phyloP scores from a whole-genome alignment of 352 stramenopile genomes.

The Peronospora destructor region DNA sequence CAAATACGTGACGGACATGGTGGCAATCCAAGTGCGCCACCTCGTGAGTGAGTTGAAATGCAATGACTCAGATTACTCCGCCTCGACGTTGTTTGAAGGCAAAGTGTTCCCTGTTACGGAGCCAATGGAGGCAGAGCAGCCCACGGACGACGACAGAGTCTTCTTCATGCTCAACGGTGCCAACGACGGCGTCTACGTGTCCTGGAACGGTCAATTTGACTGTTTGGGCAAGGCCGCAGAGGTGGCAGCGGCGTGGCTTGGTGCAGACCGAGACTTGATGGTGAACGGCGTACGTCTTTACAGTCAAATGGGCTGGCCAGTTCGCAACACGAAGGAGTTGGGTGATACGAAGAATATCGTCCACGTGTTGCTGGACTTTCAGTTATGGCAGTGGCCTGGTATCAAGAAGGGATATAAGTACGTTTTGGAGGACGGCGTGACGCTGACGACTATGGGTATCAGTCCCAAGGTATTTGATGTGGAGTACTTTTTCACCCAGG shows the following conservation, averaged over 20 bases:
- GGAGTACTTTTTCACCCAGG: slow-evolving; percentile 50
- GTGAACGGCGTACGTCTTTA: slow-evolving; percentile 68
- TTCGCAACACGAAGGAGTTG: slow-evolving; percentile 47
- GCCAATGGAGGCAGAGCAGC: slow-evolving; percentile 37
- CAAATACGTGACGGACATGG: slow-evolving; percentile 63
- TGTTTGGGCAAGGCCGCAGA: slow-evolving; percentile 43
- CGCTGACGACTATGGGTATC: slow-evolving; percentile 60
- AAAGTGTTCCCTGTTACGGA: slow-evolving; percentile 41
- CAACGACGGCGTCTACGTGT: slow-evolving; percentile 74
- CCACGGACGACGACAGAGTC: slow-evolving; percentile 36
- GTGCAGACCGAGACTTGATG: slow-evolving; percentile 58
- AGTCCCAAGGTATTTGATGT: slow-evolving; percentile 74
- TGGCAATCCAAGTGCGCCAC: slow-evolving; percentile 36
- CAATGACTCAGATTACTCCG: slow-evolving; percentile 31
- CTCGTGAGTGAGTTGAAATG: slow-evolving; percentile 35
- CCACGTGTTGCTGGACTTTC: slow-evolving; percentile 75
- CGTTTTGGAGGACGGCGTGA: slow-evolving; percentile 58
- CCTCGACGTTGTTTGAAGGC: slow-evolving; percentile 32
- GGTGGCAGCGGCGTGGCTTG: slow-evolving; percentile 47
- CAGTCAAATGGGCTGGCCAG: slow-evolving; percentile 55
- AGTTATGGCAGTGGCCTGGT: slow-evolving; percentile 79
- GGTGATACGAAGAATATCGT: slow-evolving; percentile 49
- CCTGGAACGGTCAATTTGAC: slow-evolving; percentile 67
- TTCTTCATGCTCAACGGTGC: slow-evolving; percentile 84
- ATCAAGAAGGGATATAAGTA: slow-evolving; percentile 77